Evolutionary conservation across 352 stramenopile genomes (phyloP).

Genomic region (Phytophthora constricta): DNA sequence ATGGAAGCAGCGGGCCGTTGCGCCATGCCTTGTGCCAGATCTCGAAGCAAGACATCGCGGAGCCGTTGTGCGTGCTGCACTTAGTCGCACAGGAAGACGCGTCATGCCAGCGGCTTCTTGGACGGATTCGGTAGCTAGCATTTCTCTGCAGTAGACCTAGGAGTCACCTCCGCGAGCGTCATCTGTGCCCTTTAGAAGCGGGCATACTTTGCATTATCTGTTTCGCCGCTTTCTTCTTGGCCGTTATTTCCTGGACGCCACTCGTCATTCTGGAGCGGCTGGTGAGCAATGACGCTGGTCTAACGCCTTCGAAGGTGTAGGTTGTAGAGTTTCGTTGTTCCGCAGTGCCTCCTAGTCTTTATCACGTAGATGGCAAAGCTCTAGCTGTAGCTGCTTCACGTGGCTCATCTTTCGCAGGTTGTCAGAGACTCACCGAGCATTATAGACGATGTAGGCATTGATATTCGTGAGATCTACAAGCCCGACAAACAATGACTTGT

Average conservation of each 20-base stretch:
- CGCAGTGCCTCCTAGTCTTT: constrained; percentile 9
- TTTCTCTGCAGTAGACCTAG: constrained; percentile 8
- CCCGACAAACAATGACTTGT: constrained; percentile 13
- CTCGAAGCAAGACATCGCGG: constrained; percentile 13
- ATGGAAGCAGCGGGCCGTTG: constrained; percentile 8
- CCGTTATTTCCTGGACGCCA: constrained; percentile 8
- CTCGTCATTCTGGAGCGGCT: constrained; percentile 13
- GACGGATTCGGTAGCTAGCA: constrained; percentile 13
- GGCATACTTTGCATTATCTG: constrained; percentile 19
- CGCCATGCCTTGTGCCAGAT: constrained; percentile 19
- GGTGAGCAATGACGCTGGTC: not conserved
- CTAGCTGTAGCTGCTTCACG: constrained; percentile 12
- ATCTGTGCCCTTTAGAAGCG: constrained; percentile 12
- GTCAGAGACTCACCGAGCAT: not conserved
- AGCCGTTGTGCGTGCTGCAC: constrained; percentile 5
- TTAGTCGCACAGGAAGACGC: constrained; percentile 17
- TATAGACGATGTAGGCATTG: constrained; percentile 18
- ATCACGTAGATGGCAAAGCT: constrained; percentile 17
- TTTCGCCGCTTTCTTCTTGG: constrained; percentile 4
- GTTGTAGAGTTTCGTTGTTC: not conserved
- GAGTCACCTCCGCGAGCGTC: constrained; percentile 4
- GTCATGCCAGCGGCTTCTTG: constrained; percentile 9
- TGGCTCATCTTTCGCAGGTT: not conserved
- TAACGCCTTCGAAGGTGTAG: not conserved
- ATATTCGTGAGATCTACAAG: constrained; percentile 10